Evolutionary conservation across 768 basidiomycete genomes (phyloP).

Genomic region (Leccinellum rugosiceps): DNA sequence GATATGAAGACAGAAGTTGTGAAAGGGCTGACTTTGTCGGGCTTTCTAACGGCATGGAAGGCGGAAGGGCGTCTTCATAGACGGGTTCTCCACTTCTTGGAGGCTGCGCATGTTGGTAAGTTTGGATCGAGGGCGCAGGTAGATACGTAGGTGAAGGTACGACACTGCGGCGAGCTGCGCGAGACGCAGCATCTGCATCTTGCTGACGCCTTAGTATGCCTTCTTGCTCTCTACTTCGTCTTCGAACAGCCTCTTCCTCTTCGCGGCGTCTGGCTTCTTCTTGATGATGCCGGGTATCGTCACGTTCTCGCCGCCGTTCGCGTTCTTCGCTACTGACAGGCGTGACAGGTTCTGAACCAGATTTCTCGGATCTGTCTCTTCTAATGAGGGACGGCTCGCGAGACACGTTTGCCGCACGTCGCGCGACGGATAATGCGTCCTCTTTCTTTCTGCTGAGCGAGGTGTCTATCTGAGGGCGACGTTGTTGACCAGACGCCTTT

Average conservation of each 20-base stretch:
- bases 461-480: constrained; percentile 29
- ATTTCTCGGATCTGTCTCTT: constrained; percentile 22
- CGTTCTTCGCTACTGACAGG: constrained; percentile 27
- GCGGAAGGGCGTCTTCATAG: constrained; percentile 33
- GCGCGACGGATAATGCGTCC: constrained; percentile 23
- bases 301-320: constrained; percentile 26
- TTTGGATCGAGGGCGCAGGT: constrained; percentile 28
- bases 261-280: constrained; percentile 45
- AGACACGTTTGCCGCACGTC: constrained; percentile 25
- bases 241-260: constrained; percentile 44
- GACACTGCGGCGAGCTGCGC: constrained; percentile 38
- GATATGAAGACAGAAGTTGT: constrained; percentile 34
- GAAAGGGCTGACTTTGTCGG: constrained; percentile 53
- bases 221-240: constrained; percentile 51
- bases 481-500: constrained; percentile 13
- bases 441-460: constrained; percentile 30
- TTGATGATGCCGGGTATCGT: constrained; percentile 38
- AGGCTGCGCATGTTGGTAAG: constrained; percentile 34
- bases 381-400: constrained; percentile 22
- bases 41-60: constrained; percentile 61
- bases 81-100: constrained; percentile 30
- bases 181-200: constrained; percentile 53
- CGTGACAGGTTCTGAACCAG: constrained; percentile 25
- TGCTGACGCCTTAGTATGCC: constrained; percentile 56
- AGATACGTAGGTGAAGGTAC: constrained; percentile 27